Evolutionary conservation across 352 stramenopile genomes (phyloP).

Genomic region (Phytophthora hibernalis): DNA sequence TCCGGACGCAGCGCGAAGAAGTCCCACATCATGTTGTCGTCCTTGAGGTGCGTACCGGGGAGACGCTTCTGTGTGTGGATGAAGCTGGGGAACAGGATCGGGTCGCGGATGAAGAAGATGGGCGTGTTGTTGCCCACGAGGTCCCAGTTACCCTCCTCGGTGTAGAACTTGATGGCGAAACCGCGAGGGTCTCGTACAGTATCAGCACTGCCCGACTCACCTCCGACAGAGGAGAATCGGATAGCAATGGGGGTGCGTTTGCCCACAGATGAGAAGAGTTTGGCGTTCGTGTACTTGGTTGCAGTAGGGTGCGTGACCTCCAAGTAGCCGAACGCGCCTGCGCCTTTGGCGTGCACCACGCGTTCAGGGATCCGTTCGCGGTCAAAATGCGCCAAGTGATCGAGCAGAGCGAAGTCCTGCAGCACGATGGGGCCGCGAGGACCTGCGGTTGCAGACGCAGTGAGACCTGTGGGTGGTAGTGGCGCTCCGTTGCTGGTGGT

Average conservation of each 20-base stretch:
- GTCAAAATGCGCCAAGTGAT: constrained; percentile 92
- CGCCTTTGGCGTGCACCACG: constrained; percentile 92
- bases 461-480: constrained; percentile 66
- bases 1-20: constrained; percentile 93
- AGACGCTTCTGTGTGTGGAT: constrained; percentile 95
- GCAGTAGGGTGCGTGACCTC: constrained; percentile 76
- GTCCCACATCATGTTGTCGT: constrained; percentile 92
- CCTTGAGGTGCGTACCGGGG: constrained; percentile 85
- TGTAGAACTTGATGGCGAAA: constrained; percentile 96
- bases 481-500: constrained; percentile 74
- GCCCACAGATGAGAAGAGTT: constrained; percentile 77
- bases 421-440: constrained; percentile 67
- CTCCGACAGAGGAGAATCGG: constrained; percentile 88
- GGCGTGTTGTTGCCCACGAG: constrained; percentile 95
- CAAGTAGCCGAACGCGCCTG: constrained; percentile 93
- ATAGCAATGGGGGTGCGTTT: constrained; percentile 89
- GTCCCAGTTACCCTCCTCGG: constrained; percentile 94
- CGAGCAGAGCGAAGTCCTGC: constrained; percentile 89
- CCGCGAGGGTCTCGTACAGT: constrained; percentile 91
- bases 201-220: constrained; percentile 82
- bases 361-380: constrained; percentile 92
- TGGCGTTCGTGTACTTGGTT: constrained; percentile 74
- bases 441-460: constrained; percentile 72
- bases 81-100: constrained; percentile 93
- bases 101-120: constrained; percentile 94